Percentiles rank a stretch among this genome's conserved stretches.
phyloP scores from a whole-genome alignment of 2,329 filamentous ascomycete species.

The Trichophyton equinum region DNA sequence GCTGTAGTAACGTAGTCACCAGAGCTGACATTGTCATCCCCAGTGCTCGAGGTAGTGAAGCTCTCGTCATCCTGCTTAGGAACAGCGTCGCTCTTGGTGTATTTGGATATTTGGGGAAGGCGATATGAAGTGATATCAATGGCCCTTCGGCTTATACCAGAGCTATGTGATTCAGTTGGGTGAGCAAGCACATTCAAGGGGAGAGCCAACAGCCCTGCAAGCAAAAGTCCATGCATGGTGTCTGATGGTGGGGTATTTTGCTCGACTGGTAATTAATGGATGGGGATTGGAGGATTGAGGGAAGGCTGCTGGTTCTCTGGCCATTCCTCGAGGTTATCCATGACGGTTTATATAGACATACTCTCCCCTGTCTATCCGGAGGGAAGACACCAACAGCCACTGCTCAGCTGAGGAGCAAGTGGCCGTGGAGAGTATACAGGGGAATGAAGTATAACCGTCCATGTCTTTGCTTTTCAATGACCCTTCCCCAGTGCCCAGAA shows the following conservation, averaged over 20 bases:
- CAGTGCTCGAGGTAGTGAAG: neutral
- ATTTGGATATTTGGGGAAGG: conserved; percentile 5
- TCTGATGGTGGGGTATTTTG: neutral
- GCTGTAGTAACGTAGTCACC: conserved; percentile 9
- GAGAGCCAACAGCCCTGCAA: conserved; percentile 9
- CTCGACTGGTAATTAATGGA: neutral
- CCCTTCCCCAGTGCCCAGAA: neutral
- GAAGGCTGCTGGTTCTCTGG: neutral
- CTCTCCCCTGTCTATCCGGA: neutral
- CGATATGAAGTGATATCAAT: conserved; percentile 10
- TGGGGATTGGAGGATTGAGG: neutral
- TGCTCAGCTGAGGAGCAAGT: neutral
- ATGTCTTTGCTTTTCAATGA: neutral
- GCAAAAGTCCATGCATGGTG: conserved; percentile 13
- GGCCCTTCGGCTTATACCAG: conserved; percentile 4
- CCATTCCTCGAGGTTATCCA: neutral
- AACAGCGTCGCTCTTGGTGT: conserved; percentile 1
- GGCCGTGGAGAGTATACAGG: neutral
- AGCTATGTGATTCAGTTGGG: conserved; percentile 1
- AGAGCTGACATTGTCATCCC: neutral
- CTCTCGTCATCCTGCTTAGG: neutral
- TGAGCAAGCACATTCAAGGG: conserved; percentile 8
- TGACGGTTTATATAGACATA: neutral
- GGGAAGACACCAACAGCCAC: neutral
- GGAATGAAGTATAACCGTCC: neutral